Evolutionary conservation across 768 basidiomycete species (phyloP).

Genomic region (Russula compacta): DNA sequence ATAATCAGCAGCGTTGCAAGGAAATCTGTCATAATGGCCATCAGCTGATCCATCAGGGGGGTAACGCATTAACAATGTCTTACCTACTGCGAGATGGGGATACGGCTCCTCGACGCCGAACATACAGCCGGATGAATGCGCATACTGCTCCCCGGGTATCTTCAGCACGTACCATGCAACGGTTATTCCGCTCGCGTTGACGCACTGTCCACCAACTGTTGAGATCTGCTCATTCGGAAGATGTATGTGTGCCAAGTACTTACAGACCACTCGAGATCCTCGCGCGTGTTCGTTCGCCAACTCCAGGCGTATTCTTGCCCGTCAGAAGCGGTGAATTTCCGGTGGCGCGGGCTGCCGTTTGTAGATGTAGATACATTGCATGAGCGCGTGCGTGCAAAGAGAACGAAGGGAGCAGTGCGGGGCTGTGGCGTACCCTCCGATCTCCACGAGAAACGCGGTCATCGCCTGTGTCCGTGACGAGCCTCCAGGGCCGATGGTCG

Average conservation of each 20-base stretch:
- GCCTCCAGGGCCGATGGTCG: neutral
- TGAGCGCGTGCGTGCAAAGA: neutral
- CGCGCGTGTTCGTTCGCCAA: conserved; percentile 30
- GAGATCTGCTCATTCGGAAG: neutral
- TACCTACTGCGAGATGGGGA: conserved; percentile 47
- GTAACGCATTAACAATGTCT: conserved; percentile 17
- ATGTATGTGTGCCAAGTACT: conserved; percentile 21
- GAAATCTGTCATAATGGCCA: conserved; percentile 35
- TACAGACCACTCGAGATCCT: conserved; percentile 59
- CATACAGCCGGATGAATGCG: conserved; percentile 48
- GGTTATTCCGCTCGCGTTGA: conserved; percentile 39
- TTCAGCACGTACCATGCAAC: conserved; percentile 57
- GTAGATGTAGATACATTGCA: too few species aligned
- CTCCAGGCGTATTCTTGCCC: conserved; percentile 56
- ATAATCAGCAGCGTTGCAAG: conserved; percentile 55
- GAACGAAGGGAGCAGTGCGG: neutral
- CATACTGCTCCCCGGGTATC: conserved; percentile 43
- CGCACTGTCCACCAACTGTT: conserved; percentile 36
- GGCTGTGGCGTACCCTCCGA: conserved; percentile 6
- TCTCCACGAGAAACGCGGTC: conserved; percentile 42
- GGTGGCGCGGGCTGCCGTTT: conserved; percentile 14
- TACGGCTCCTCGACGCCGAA: conserved; percentile 56
- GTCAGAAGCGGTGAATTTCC: conserved; percentile 52
- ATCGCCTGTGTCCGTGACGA: conserved; percentile 30
- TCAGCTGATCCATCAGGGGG: neutral